Conservation (phyloP, 1,284 basidiomycete genomes). For the Phlebopus sp. region DNA sequence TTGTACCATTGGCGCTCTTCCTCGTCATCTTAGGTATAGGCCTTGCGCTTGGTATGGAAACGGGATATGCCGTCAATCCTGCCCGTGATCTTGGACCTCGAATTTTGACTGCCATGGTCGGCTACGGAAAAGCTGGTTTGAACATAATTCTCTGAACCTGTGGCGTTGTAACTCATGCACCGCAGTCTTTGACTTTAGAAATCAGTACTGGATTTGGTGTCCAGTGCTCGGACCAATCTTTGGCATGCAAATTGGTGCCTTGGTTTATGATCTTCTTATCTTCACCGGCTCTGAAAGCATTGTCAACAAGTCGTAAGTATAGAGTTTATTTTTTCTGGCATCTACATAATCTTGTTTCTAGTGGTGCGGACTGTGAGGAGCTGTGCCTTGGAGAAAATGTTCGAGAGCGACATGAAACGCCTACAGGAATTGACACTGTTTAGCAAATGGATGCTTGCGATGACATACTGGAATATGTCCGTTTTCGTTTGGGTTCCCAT, state of each 20-base stretch:
- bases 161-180: not conserved
- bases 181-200: constrained; percentile 46
- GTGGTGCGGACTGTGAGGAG: constrained; percentile 11
- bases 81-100: constrained; percentile 65
- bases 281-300: constrained; percentile 53
- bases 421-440: constrained; percentile 10
- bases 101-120: constrained; percentile 56
- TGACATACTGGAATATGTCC: not conserved
- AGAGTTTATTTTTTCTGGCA: not conserved
- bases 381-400: constrained; percentile 18
- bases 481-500: not conserved
- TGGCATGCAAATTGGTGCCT: constrained; percentile 51
- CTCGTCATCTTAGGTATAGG: constrained; percentile 54
- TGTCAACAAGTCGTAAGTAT: constrained; percentile 49
- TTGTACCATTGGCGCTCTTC: constrained; percentile 56
- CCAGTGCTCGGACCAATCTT: constrained; percentile 57
- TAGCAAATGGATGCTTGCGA: constrained; percentile 27
- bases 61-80: constrained; percentile 61
- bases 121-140: constrained; percentile 51
- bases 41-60: constrained; percentile 54
- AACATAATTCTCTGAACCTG: not conserved
- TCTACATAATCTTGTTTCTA: constrained; percentile 7
- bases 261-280: constrained; percentile 53
- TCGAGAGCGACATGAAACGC: constrained; percentile 1
- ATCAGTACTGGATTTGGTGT: constrained; percentile 79